phyloP scores from a whole-genome alignment of 257 asterid genomes.

The Dorcoceras hygrometricum region DNA sequence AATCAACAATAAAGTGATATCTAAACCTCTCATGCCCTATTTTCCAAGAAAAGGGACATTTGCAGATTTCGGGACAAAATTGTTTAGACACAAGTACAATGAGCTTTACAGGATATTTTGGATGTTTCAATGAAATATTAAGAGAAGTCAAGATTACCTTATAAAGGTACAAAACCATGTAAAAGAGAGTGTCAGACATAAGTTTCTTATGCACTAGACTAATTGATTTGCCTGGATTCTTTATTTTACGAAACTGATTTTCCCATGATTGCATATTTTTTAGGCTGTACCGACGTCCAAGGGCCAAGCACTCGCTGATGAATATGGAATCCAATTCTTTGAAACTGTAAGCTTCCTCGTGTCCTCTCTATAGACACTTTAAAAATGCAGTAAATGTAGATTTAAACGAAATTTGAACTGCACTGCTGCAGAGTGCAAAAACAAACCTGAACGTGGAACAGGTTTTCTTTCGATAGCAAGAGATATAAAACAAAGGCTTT shows the following conservation, averaged over 20 bases:
- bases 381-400: not conserved
- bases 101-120: not conserved
- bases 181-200: no score
- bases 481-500: slow-evolving; percentile 80
- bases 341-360: slow-evolving; percentile 58
- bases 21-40: not conserved
- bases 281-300: slow-evolving; percentile 83
- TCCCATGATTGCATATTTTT: slow-evolving; percentile 22
- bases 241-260: not conserved
- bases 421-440: slow-evolving; percentile 67
- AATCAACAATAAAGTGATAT: no score
- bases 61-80: not conserved
- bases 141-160: slow-evolving; percentile 1
- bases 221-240: no score
- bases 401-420: not conserved
- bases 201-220: no score
- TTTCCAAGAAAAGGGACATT: not conserved
- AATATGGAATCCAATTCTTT: slow-evolving; percentile 73
- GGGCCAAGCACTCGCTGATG: slow-evolving; percentile 77
- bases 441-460: slow-evolving; percentile 82
- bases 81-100: not conserved
- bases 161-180: not conserved
- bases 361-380: not conserved
- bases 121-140: not conserved
- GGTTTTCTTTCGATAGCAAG: slow-evolving; percentile 89